These are phyloP conservation scores for Xerocomus potaroensis DNA, from an alignment of 768 basidiomycete genomes.

Conservation along the genomic window DNA sequence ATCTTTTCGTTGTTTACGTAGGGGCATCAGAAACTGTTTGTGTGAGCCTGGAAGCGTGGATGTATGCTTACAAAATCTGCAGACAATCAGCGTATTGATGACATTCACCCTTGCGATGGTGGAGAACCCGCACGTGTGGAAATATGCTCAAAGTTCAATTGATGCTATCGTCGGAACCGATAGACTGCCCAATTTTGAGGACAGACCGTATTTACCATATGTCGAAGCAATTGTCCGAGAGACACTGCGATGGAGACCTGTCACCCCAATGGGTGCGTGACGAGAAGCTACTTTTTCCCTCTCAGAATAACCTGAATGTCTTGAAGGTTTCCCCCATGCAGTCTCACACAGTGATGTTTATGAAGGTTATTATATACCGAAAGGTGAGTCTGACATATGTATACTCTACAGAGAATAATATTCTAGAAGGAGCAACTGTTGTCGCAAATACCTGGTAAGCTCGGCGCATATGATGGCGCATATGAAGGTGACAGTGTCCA, in stretches of 20 bases:
- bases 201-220: neutral
- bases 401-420: neutral
- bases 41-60: neutral
- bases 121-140: neutral
- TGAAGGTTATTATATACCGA: no score
- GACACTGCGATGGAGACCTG: neutral
- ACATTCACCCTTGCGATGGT: neutral
- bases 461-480: no score
- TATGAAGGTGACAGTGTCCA: neutral
- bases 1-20: neutral
- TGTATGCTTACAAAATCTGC: neutral
- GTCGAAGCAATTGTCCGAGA: conserved; percentile 1
- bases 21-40: neutral
- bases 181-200: neutral
- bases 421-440: conserved; percentile 4
- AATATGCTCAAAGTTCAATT: neutral
- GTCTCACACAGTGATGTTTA: no score
- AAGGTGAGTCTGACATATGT: conserved; percentile 12
- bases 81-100: neutral
- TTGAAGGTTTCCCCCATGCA: no score
- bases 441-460: conserved; percentile 7
- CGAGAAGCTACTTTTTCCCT: no score
- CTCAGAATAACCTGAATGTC: no score
- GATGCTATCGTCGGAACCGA: neutral
- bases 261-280: neutral